Evolutionary conservation across 2,329 filamentous ascomycete species (phyloP).

Genomic region (Claviceps maximensis): DNA sequence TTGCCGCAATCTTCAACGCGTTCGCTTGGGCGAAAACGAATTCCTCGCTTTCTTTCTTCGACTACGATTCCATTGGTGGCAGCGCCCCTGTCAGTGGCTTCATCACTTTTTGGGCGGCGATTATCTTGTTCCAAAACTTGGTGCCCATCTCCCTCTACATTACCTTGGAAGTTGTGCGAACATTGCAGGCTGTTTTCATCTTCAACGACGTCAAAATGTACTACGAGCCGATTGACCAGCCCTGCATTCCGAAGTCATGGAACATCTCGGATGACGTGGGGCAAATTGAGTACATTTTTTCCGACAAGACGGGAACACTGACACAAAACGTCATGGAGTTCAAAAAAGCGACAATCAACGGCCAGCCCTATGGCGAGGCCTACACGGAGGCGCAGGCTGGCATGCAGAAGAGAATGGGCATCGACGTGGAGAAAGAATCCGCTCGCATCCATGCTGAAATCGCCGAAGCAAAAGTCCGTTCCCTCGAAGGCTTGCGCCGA

Average conservation of each 20-base stretch:
- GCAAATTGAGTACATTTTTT: constrained; percentile 98
- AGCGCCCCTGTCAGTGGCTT: constrained; percentile 70
- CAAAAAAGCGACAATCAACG: constrained; percentile 95
- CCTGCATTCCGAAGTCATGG: constrained; percentile 95
- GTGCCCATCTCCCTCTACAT: constrained; percentile 97
- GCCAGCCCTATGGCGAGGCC: constrained; percentile 90
- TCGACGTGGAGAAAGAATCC: constrained; percentile 72
- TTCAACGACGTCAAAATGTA: constrained; percentile 96
- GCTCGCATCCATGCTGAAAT: constrained; percentile 65
- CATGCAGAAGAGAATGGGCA: constrained; percentile 82
- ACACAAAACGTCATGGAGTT: constrained; percentile 99
- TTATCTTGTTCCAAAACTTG: constrained; percentile 97
- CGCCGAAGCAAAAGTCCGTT: constrained; percentile 57
- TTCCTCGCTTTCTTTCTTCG: constrained; percentile 69
- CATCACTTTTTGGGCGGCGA: constrained; percentile 89
- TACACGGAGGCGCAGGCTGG: constrained; percentile 95
- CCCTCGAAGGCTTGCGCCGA: constrained; percentile 58
- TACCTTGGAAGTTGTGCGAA: constrained; percentile 87
- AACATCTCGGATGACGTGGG: constrained; percentile 97
- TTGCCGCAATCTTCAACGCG: constrained; percentile 76
- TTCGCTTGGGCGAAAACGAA: constrained; percentile 63
- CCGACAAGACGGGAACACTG: constrained; percentile 91
- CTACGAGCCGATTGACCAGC: constrained; percentile 85
- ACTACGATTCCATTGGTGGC: constrained; percentile 70
- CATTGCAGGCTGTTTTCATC: constrained; percentile 89